Evolutionary conservation across 208 protist genomes (phyloP).

Genomic region (Leishmania braziliensis): DNA sequence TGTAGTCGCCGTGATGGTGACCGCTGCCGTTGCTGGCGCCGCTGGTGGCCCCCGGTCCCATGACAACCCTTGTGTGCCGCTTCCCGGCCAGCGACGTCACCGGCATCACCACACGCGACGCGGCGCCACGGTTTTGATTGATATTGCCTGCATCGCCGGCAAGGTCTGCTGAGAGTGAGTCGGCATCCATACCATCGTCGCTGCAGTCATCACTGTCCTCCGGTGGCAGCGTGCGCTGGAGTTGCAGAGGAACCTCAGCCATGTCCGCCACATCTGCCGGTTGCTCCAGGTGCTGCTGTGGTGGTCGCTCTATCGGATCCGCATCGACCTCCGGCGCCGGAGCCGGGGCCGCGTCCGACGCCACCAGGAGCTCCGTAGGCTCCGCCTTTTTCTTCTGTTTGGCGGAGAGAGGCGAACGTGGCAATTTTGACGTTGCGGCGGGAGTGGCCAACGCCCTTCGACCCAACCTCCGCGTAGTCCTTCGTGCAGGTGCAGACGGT

Average conservation of each 20-base stretch:
- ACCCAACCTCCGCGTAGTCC: not conserved
- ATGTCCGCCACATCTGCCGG: not conserved
- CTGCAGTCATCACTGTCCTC: slow-evolving; percentile 13
- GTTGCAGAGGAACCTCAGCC: not conserved
- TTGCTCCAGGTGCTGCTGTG: not conserved
- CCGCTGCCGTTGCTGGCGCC: slow-evolving; percentile 7
- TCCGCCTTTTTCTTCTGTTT: not conserved
- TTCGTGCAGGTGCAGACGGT: not conserved
- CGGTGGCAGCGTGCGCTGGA: not conserved
- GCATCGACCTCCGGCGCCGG: too few species aligned
- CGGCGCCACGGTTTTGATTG: not conserved
- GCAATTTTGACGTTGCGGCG: not conserved
- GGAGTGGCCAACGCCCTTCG: not conserved
- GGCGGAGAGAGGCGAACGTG: not conserved
- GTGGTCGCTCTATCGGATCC: not conserved
- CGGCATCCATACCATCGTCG: slow-evolving; percentile 1
- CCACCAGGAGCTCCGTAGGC: not conserved
- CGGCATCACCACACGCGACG: slow-evolving; percentile 1
- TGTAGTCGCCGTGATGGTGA: slow-evolving; percentile 16
- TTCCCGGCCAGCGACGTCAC: slow-evolving; percentile 29
- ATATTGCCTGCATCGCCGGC: not conserved
- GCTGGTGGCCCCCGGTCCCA: slow-evolving; percentile 4
- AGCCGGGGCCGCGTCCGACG: not conserved
- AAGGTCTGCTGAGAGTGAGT: slow-evolving; percentile 7
- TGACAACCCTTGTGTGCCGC: slow-evolving; percentile 18